Conservation (phyloP, 768 basidiomycete genomes). For the Calocybe indica region DNA sequence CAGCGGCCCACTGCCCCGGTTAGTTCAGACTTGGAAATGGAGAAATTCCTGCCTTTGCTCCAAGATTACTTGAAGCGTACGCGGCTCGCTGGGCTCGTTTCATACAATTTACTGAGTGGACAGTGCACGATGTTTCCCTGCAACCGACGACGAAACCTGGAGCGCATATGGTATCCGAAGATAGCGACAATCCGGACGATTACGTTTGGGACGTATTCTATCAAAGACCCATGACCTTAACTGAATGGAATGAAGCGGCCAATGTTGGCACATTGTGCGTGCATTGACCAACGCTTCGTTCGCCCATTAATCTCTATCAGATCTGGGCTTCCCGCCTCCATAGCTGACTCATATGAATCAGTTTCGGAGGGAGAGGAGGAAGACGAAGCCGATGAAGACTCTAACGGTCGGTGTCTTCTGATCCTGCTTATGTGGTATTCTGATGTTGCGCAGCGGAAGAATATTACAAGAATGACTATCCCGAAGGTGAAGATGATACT, state of each 20-base stretch:
- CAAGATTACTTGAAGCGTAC: conserved; percentile 55
- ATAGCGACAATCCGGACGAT: conserved; percentile 31
- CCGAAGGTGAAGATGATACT: conserved; percentile 54
- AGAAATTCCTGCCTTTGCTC: conserved; percentile 73
- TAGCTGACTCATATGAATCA: conserved; percentile 51
- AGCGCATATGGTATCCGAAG: background rate
- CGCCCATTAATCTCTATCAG: conserved; percentile 24
- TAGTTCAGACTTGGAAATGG: conserved; percentile 53
- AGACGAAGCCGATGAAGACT: conserved; percentile 65
- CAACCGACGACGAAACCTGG: conserved; percentile 7
- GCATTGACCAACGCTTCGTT: conserved; percentile 1
- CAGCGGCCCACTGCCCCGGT: conserved; percentile 15
- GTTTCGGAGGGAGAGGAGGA: conserved; percentile 65
- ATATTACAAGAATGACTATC: conserved; percentile 83
- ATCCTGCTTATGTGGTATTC: background rate
- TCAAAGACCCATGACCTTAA: conserved; percentile 53
- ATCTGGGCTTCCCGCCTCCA: conserved; percentile 57
- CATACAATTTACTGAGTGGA: background rate
- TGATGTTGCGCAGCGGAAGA: conserved; percentile 53
- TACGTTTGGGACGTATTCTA: conserved; percentile 87
- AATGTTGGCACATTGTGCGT: conserved; percentile 63
- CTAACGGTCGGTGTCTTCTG: conserved; percentile 51
- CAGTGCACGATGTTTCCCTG: conserved; percentile 25
- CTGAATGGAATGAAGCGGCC: conserved; percentile 52
- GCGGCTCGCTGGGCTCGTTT: background rate